phyloP scores from a whole-genome alignment of 2,329 filamentous ascomycete genomes.

The Herpomyces periplanetae region DNA sequence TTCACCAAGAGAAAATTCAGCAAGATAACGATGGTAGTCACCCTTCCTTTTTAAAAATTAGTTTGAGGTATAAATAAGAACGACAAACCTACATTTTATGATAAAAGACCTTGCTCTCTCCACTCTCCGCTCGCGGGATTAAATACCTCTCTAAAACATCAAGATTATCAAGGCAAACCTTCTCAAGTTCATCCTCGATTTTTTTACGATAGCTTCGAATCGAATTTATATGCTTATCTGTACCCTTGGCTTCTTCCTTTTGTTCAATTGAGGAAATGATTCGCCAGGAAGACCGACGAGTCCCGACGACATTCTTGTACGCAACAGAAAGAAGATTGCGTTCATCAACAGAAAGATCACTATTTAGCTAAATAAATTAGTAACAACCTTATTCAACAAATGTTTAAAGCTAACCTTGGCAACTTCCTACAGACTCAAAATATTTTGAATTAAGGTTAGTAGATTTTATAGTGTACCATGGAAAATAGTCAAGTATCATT shows the following conservation, averaged over 20 bases:
- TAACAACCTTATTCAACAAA: too few species aligned
- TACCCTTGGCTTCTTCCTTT: conserved; percentile 97
- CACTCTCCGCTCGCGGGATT: conserved; percentile 76
- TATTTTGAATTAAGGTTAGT: too few species aligned
- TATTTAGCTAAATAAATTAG: too few species aligned
- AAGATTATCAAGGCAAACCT: conserved; percentile 90
- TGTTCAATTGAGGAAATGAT: conserved; percentile 99
- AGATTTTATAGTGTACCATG: too few species aligned
- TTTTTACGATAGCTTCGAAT: conserved; percentile 94
- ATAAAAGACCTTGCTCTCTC: conserved; percentile 98
- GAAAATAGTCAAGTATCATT: too few species aligned
- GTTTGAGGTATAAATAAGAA: conserved; percentile 1
- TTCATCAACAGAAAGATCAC: conserved; percentile 26
- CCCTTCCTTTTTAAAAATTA: conserved; percentile 27
- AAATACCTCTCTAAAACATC: conserved; percentile 69
- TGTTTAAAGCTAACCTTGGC: conserved; percentile 28
- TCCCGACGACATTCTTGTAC: conserved; percentile 99
- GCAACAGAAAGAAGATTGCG: conserved; percentile 83
- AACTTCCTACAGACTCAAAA: conserved; percentile 25
- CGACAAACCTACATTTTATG: conserved; percentile 62
- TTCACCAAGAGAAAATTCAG: conserved; percentile 67
- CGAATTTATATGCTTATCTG: conserved; percentile 62
- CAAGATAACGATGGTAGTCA: conserved; percentile 81
- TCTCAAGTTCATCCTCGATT: conserved; percentile 88
- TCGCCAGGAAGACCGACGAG: conserved; percentile 89